These are phyloP conservation scores for Stromatinia cepivora DNA, from an alignment of 2,329 filamentous ascomycete species.

Conservation along the genomic window DNA sequence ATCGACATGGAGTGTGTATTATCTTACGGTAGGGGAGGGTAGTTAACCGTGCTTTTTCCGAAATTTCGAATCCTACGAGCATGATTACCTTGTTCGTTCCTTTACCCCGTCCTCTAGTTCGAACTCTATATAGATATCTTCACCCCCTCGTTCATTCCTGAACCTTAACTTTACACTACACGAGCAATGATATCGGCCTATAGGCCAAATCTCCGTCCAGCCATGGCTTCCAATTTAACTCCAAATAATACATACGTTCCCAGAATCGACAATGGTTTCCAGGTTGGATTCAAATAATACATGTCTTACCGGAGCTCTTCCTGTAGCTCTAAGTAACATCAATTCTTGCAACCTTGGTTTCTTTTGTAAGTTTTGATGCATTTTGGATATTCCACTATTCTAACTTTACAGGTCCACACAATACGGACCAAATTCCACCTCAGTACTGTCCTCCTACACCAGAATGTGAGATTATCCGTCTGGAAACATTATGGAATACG, in stretches of 20 bases:
- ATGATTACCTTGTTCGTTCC: background rate
- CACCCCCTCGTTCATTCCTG: constrained; percentile 10
- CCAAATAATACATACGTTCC: background rate
- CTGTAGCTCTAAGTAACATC: background rate
- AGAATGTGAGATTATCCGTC: background rate
- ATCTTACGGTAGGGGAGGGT: background rate
- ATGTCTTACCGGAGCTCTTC: background rate
- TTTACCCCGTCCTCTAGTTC: background rate
- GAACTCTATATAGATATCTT: background rate
- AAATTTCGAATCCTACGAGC: background rate
- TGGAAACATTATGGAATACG: background rate
- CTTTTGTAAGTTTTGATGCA: background rate
- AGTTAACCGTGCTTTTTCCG: background rate
- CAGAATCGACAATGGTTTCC: background rate
- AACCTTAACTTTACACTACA: background rate
- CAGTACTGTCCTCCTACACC: background rate
- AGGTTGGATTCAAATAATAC: too few relatives aligned
- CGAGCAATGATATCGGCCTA: background rate
- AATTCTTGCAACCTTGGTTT: constrained; percentile 9
- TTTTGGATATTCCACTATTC: background rate
- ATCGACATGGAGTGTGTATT: background rate
- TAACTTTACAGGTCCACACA: background rate
- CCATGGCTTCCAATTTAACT: background rate
- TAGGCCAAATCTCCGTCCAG: background rate
- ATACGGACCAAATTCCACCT: background rate